Conservation (phyloP, 805 yeast species). For the Nakazawaea ishiwadae region DNA sequence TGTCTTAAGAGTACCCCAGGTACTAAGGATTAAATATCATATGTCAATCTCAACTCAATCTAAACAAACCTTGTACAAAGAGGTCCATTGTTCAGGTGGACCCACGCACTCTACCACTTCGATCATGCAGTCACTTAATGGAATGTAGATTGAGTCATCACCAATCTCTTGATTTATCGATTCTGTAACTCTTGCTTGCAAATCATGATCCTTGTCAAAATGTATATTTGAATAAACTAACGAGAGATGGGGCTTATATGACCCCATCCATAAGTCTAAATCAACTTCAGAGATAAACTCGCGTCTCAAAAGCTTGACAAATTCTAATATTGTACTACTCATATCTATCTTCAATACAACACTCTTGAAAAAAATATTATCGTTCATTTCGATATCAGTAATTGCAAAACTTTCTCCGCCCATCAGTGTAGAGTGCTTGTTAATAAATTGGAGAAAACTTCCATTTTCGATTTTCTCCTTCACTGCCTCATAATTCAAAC, state of each 20-base stretch:
- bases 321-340: neutral
- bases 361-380: neutral
- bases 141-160: no score
- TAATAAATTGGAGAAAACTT: no score
- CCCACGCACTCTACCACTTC: slow-evolving; percentile 4
- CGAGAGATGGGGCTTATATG: slow-evolving; percentile 4
- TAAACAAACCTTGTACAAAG: no score
- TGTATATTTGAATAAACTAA: slow-evolving; percentile 1
- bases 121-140: neutral
- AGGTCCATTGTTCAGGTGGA: neutral
- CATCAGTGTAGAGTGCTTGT: no score
- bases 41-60: no score
- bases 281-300: neutral
- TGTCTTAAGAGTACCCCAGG: no score
- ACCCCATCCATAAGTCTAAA: neutral
- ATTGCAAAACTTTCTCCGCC: neutral
- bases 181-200: neutral
- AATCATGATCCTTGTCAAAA: neutral
- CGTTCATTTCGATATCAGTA: neutral
- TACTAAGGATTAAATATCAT: no score
- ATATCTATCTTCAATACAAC: neutral
- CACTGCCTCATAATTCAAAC: neutral
- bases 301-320: neutral
- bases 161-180: no score
- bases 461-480: no score